Base-by-base conservation (phyloP, 2,329 filamentous ascomycete genomes). In the Trichoderma sp. region DNA sequence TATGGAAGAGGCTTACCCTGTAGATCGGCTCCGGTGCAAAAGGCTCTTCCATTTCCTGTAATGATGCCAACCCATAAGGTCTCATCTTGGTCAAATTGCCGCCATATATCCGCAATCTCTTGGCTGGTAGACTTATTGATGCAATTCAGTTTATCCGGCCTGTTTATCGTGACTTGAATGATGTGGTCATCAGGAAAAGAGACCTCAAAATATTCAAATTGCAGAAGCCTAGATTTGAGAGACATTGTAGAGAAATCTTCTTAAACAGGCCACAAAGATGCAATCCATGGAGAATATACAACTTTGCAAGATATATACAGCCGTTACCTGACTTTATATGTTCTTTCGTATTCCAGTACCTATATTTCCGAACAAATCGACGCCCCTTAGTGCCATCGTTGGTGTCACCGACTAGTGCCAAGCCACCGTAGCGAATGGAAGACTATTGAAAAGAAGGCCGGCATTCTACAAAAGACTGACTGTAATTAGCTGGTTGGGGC, bases 11-110 rank as follows among this genome's bases (percentile, higher is more conserved):
- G 57, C 57, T 36, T 60, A 34, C 57, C 57, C 79, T 89, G 89
- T 18, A 93, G 83, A 74, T 92, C 90, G 8, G 89, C 89, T 5
- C 90, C 90, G 0, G 90, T 89, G 77, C 89, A 92, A 75, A 92
- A 92, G 0, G 90, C 89, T 11, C 89, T 82, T 0, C 89, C 90
- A 0, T 82, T 80, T 24, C 90, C 90, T 0, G 90, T 91, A 39
- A 92, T 78, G 6, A 92, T 84, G 26, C 87, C 89, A 75, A 60
- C 57, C 57, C 57, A 60, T 15, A 60, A 34, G 18, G 18, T 60
- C 87, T 89, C 63, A n/a, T 65, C 62, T 47, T 65, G 34, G 43
- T 65, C 62, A 28, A 65, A 47, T n/a, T 39, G 11, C 12, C 43
- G 24, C 62, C 62, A 65, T 24, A 65, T 65, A 43, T 65, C 43